phyloP scores from a whole-genome alignment of 148 eudicot species.

The Fallopia convolvulus region DNA sequence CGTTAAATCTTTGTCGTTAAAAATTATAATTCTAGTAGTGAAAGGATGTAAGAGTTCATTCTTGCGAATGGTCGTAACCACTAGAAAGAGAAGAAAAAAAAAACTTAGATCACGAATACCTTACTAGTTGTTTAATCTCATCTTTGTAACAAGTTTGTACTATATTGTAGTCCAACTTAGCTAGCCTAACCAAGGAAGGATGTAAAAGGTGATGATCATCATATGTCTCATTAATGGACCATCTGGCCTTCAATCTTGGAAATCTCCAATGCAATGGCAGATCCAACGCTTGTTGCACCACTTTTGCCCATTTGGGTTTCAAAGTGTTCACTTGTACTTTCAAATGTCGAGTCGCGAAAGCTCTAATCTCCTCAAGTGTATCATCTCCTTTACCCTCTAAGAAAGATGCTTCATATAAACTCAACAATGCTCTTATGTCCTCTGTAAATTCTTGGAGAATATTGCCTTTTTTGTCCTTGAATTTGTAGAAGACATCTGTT shows the following conservation, averaged over 20 bases:
- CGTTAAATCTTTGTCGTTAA: too few species aligned
- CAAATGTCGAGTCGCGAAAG: background rate
- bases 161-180: constrained; percentile 1
- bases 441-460: background rate
- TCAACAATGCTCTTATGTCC: background rate
- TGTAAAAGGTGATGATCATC: background rate
- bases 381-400: background rate
- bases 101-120: background rate
- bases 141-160: background rate
- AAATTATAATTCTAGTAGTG: too few species aligned
- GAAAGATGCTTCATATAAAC: background rate
- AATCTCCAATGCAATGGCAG: constrained; percentile 1
- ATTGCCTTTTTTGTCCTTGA: background rate
- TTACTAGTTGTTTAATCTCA: background rate
- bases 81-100: too few species aligned
- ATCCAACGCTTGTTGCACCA: background rate
- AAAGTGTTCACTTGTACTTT: background rate
- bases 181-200: background rate
- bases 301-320: background rate
- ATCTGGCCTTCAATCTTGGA: background rate
- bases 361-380: background rate
- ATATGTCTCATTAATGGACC: background rate
- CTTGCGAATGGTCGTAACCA: too few species aligned
- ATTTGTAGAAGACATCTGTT: background rate
- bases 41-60: too few species aligned